phyloP scores from a whole-genome alignment of 169 alveolate genomes.

The Miamiensis avidus region DNA sequence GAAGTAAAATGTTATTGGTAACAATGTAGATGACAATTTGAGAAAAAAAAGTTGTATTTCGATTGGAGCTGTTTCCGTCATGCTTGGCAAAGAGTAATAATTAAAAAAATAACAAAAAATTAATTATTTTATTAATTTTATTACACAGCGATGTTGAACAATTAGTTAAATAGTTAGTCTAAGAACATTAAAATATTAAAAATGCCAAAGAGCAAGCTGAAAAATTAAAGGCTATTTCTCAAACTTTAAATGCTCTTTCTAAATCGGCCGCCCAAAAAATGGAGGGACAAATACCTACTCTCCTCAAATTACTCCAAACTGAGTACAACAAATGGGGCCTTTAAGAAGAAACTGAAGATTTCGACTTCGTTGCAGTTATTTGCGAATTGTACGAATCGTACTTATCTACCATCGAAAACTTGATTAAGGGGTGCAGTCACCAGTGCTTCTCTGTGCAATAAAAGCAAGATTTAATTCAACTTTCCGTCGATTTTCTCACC shows the following conservation, averaged over 20 bases:
- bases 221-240: conserved; percentile 2
- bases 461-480: conserved; percentile 29
- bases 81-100: neutral
- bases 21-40: neutral
- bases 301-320: conserved; percentile 58
- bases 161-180: neutral
- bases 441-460: conserved; percentile 1
- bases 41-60: neutral
- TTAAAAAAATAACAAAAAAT: no score
- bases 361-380: conserved; percentile 50
- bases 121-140: no score
- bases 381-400: conserved; percentile 76
- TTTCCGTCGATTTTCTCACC: conserved; percentile 46
- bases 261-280: conserved; percentile 74
- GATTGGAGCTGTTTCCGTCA: neutral
- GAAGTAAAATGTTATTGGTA: no score
- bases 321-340: conserved; percentile 33
- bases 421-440: conserved; percentile 62
- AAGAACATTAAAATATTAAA: neutral
- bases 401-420: conserved; percentile 65
- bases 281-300: conserved; percentile 52
- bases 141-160: neutral
- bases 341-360: conserved; percentile 40
- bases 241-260: conserved; percentile 67
- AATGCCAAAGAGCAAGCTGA: neutral